phyloP scores from a whole-genome alignment of 2,329 filamentous ascomycete genomes.

The Corynespora cassiicola region DNA sequence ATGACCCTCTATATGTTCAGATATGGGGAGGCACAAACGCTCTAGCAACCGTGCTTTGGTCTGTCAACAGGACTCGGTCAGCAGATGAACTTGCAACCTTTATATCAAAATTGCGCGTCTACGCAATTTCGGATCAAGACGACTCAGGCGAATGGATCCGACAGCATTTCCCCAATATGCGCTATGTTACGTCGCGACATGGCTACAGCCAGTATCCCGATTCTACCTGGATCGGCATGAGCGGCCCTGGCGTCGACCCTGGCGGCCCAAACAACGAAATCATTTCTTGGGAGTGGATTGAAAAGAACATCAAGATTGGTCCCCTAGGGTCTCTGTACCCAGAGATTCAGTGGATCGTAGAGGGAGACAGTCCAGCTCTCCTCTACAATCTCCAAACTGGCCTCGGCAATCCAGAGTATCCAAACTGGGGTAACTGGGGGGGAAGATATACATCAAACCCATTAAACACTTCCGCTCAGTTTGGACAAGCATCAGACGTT shows the following conservation, averaged over 20 bases:
- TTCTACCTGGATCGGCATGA: slow-evolving; percentile 63
- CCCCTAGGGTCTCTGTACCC: slow-evolving; percentile 43
- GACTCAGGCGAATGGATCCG: slow-evolving; percentile 62
- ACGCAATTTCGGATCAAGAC: slow-evolving; percentile 63
- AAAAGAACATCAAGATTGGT: slow-evolving; percentile 57
- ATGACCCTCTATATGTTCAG: slow-evolving; percentile 55
- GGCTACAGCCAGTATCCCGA: slow-evolving; percentile 58
- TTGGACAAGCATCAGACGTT: slow-evolving; percentile 30
- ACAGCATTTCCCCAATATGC: slow-evolving; percentile 56
- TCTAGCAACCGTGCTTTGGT: slow-evolving; percentile 53
- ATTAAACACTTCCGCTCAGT: slow-evolving; percentile 22
- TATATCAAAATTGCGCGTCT: slow-evolving; percentile 35
- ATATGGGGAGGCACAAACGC: slow-evolving; percentile 59
- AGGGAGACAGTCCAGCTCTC: slow-evolving; percentile 57
- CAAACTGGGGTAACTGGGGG: slow-evolving; percentile 55
- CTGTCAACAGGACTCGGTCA: slow-evolving; percentile 30
- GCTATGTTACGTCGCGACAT: slow-evolving; percentile 60
- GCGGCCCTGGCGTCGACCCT: slow-evolving; percentile 44
- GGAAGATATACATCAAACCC: slow-evolving; percentile 48
- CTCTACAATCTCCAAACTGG: slow-evolving; percentile 53
- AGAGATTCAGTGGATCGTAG: slow-evolving; percentile 56
- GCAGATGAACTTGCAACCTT: slow-evolving; percentile 8
- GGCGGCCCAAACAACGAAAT: slow-evolving; percentile 53
- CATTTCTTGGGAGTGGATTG: slow-evolving; percentile 57
- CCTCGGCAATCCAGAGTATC: slow-evolving; percentile 50